These are phyloP conservation scores for Capsella rubella DNA, from an alignment of 441 rosid genomes.

Conservation along the genomic window DNA sequence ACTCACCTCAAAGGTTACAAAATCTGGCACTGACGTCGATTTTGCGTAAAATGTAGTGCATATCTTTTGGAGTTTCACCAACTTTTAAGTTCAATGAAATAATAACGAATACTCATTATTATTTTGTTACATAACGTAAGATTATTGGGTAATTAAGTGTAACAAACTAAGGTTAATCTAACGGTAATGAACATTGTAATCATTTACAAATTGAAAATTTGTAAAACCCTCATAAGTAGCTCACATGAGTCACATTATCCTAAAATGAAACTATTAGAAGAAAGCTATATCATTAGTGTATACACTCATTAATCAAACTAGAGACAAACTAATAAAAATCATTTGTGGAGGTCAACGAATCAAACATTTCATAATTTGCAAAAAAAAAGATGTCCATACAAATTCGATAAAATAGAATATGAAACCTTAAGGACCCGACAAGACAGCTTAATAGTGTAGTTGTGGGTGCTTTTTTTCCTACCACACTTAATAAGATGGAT, in stretches of 20 bases:
- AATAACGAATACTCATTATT: no score
- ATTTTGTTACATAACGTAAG: no score
- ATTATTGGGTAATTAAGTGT: no score
- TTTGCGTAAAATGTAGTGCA: slow-evolving; percentile 14
- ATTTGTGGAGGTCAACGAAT: not conserved
- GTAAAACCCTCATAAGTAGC: slow-evolving; percentile 3
- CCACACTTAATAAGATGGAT: slow-evolving; percentile 43
- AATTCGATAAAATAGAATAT: slow-evolving; percentile 11
- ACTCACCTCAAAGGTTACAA: slow-evolving; percentile 25
- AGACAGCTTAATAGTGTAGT: slow-evolving; percentile 26
- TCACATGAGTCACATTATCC: not conserved
- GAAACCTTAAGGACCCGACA: slow-evolving; percentile 24
- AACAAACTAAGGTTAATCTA: not conserved
- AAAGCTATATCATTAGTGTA: not conserved
- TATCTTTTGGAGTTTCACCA: slow-evolving; percentile 21
- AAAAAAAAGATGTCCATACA: slow-evolving; percentile 6
- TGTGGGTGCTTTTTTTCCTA: slow-evolving; percentile 41
- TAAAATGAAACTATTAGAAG: not conserved
- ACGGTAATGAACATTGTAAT: not conserved
- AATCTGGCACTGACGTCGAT: not conserved
- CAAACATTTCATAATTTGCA: slow-evolving; percentile 2
- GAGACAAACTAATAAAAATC: slow-evolving; percentile 17
- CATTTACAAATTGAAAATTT: no score
- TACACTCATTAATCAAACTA: slow-evolving; percentile 1
- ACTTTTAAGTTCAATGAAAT: not conserved